Evolutionary conservation across 1,284 basidiomycete species (phyloP).

Genomic region (Ustilago trichophora): DNA sequence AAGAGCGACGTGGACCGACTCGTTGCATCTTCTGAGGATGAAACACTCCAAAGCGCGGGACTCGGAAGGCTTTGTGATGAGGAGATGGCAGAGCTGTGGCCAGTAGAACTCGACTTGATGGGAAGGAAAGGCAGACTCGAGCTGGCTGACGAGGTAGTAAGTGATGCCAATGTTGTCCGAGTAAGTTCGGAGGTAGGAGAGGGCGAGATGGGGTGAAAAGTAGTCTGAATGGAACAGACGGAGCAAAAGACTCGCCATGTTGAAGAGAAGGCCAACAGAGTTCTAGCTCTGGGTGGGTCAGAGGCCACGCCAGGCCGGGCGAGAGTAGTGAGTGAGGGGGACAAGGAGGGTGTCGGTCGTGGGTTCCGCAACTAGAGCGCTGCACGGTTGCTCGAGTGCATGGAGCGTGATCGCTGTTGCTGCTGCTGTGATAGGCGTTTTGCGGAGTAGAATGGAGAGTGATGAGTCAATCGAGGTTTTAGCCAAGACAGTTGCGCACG

Average conservation of each 20-base stretch:
- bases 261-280: neutral
- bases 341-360: neutral
- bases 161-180: slow-evolving; percentile 66
- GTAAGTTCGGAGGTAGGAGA: slow-evolving; percentile 63
- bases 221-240: slow-evolving; percentile 65
- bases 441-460: no score
- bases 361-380: no score
- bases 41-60: slow-evolving; percentile 63
- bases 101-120: slow-evolving; percentile 65
- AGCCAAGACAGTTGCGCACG: no score
- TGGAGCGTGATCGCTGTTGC: neutral
- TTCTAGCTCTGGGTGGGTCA: neutral
- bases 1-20: slow-evolving; percentile 63
- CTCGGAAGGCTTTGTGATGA: slow-evolving; percentile 60
- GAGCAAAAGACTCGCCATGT: slow-evolving; percentile 63
- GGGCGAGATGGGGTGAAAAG: slow-evolving; percentile 65
- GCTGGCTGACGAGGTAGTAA: slow-evolving; percentile 62
- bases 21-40: slow-evolving; percentile 59
- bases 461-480: no score
- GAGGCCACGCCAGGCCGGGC: no score
- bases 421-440: no score
- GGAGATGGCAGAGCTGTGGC: slow-evolving; percentile 65
- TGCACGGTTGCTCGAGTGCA: no score
- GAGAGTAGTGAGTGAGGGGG: no score
- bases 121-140: slow-evolving; percentile 51